These are phyloP conservation scores for Emydomyces testavorans DNA, from an alignment of 2,329 filamentous ascomycete species.

Conservation along the genomic window DNA sequence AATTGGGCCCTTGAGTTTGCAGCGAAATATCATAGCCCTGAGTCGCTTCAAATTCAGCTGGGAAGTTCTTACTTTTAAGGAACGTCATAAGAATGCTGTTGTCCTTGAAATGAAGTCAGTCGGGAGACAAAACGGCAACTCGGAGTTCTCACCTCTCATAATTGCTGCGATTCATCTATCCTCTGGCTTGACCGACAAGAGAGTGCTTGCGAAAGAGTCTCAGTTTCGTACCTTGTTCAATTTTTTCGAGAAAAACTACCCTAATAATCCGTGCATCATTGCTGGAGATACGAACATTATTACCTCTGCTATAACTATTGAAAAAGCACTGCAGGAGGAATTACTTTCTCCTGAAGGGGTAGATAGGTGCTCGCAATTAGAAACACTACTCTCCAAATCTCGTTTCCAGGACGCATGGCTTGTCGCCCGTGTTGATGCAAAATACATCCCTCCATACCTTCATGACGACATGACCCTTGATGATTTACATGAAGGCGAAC, in stretches of 20 bases:
- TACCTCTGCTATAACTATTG: constrained; percentile 47
- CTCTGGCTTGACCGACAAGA: constrained; percentile 48
- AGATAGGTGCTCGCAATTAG: constrained; percentile 36
- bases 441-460: constrained; percentile 32
- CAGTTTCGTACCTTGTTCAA: constrained; percentile 44
- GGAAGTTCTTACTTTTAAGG: constrained; percentile 43
- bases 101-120: constrained; percentile 37
- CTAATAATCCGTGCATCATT: constrained; percentile 43
- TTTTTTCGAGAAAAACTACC: constrained; percentile 36
- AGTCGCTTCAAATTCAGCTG: constrained; percentile 47
- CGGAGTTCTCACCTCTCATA: constrained; percentile 30
- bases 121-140: constrained; percentile 22
- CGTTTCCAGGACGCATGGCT: constrained; percentile 46
- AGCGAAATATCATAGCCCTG: constrained; percentile 51
- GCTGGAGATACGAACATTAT: constrained; percentile 55
- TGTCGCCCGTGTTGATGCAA: constrained; percentile 35
- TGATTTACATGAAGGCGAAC: constrained; percentile 46
- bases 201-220: constrained; percentile 45
- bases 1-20: constrained; percentile 46
- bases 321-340: constrained; percentile 42
- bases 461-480: constrained; percentile 18
- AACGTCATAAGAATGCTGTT: constrained; percentile 48
- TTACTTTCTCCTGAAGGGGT: constrained; percentile 43
- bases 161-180: constrained; percentile 52
- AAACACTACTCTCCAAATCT: constrained; percentile 36